phyloP scores from a whole-genome alignment of 257 asterid species.

The Echium plantagineum region DNA sequence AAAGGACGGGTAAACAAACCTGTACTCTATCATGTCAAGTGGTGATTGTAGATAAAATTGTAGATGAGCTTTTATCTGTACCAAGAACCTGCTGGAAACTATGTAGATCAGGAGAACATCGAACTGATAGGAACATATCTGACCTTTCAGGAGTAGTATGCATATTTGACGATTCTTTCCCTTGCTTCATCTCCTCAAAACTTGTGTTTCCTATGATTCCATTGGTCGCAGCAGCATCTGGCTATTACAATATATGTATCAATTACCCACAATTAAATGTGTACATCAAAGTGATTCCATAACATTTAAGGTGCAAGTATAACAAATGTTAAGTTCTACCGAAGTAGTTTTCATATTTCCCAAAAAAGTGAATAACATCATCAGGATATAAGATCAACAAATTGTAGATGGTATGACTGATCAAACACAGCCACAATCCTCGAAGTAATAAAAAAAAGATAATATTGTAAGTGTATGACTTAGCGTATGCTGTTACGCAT shows the following conservation, averaged over 20 bases:
- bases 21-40: neutral
- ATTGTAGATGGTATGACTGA: neutral
- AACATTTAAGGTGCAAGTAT: neutral
- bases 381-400: neutral
- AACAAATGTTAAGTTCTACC: neutral
- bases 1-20: neutral
- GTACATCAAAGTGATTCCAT: neutral
- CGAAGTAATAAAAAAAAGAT: neutral
- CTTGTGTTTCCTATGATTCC: neutral
- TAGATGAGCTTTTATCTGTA: neutral
- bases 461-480: neutral
- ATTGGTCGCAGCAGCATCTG: neutral
- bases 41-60: neutral
- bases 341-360: too few relatives aligned
- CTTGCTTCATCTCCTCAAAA: neutral
- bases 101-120: neutral
- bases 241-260: neutral
- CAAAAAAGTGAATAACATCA: neutral
- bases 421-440: neutral
- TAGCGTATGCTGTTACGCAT: neutral
- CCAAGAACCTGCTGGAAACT: neutral
- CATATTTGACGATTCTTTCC: neutral
- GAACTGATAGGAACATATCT: conserved; percentile 1
- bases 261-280: neutral
- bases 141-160: neutral